Base-by-base conservation (phyloP, 2,329 filamentous ascomycete species). In the Cercospora sojina region DNA sequence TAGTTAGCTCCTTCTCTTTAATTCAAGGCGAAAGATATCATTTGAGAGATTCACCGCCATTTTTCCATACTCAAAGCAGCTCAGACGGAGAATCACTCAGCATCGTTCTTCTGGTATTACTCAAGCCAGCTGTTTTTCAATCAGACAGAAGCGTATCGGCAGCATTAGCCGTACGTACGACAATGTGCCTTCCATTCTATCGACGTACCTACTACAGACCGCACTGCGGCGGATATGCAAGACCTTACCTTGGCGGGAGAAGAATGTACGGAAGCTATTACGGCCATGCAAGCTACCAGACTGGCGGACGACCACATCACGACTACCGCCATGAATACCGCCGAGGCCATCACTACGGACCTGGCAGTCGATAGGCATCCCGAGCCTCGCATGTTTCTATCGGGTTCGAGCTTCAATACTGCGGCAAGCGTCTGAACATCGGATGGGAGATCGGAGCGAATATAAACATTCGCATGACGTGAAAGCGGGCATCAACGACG, bases 131-230 rank as follows among this genome's bases (percentile, higher is more conserved):
- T 12, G 29, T 25, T 8, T 16, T n/a, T 29, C 51, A 56, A 1
- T 18, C n/a, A 10, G 18, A 31, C 51, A 25, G 23, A 49, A n/a
- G n/a, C n/a, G 4, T 9, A 56, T 27, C 27, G 9, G 13, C 25
- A 56, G 29, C 31, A 20, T 27, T 8, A 35, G 27, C 9, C 13
- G 18, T 9, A 3, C 9, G 18, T 8, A 18, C 27, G 3, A 13
- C 16, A n/a, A 56, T 56, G 53, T 57, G 53, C 29, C 53, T 57
- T 7, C 53, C 53, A 10, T 57, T 57, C 53, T 57, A 31, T 35
- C 53, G 9, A 6, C 29, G 53, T 2, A 18, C 29, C n/a, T 57
- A 57, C 25, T 35, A 57, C 53, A 31, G 53, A 32, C 27, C 53
- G 5, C 53, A 57, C 10, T 57, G 53, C 53, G 53, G 53, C 53